These are phyloP conservation scores for Peniophora sp. DNA, from an alignment of 1,284 basidiomycete genomes.

Conservation along the genomic window DNA sequence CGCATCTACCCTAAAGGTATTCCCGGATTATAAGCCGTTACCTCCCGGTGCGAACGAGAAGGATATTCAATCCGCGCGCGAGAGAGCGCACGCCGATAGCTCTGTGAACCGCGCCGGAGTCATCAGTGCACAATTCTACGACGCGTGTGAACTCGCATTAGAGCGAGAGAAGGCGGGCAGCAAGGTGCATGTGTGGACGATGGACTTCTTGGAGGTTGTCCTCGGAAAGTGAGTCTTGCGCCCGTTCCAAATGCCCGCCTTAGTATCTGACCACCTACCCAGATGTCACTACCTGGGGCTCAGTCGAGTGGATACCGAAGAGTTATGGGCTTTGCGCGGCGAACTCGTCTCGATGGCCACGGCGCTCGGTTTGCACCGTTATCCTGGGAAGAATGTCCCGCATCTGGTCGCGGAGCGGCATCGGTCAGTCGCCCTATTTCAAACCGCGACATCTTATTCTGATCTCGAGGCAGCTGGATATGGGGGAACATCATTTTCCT, in stretches of 20 bases:
- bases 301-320: constrained; percentile 66
- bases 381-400: constrained; percentile 58
- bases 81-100: too few species aligned
- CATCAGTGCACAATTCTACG: constrained; percentile 55
- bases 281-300: constrained; percentile 64
- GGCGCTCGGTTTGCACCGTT: constrained; percentile 75
- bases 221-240: constrained; percentile 23
- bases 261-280: constrained; percentile 20
- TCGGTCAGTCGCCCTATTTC: too few species aligned
- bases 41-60: too few species aligned
- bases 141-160: constrained; percentile 56
- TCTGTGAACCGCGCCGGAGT: constrained; percentile 29
- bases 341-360: constrained; percentile 68
- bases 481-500: constrained; percentile 80
- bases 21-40: constrained; percentile 17
- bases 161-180: constrained; percentile 52
- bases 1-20: constrained; percentile 35
- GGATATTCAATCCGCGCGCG: too few species aligned
- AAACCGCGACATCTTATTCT: too few species aligned
- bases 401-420: constrained; percentile 58
- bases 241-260: too few species aligned
- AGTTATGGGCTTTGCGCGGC: constrained; percentile 69
- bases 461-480: constrained; percentile 51
- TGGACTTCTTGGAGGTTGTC: constrained; percentile 69
- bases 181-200: constrained; percentile 42